Percentiles rank a stretch among this genome's conserved stretches.
Evolutionary conservation across 768 basidiomycete genomes (phyloP).

Genomic region (Tricholoma sp.): DNA sequence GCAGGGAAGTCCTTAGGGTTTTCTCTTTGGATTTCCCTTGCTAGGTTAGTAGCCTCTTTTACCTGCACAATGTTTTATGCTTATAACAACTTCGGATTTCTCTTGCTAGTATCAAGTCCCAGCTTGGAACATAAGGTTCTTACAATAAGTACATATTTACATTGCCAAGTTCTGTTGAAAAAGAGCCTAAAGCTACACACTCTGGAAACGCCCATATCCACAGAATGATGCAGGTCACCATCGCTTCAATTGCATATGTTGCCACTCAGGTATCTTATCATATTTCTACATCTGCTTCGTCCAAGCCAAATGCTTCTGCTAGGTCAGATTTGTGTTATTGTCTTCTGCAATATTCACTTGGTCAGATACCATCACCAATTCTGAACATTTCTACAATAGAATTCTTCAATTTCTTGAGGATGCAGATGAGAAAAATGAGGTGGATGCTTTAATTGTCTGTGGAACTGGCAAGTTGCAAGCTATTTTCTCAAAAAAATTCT

Average conservation of each 20-base stretch:
- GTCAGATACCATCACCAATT: conserved; percentile 11
- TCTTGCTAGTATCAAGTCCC: too few species aligned
- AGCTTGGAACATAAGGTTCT: too few species aligned
- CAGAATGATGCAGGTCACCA: neutral
- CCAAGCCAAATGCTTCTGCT: neutral
- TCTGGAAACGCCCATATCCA: too few species aligned
- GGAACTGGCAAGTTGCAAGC: neutral
- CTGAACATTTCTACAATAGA: conserved; percentile 11
- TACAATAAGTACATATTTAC: too few species aligned
- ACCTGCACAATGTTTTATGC: too few species aligned
- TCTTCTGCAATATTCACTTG: conserved; percentile 10
- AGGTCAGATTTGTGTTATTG: conserved; percentile 7
- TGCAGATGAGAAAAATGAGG: conserved; percentile 6
- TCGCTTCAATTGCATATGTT: neutral
- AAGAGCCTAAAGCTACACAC: too few species aligned
- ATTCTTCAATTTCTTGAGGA: conserved; percentile 12
- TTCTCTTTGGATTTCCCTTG: too few species aligned
- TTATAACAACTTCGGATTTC: too few species aligned
- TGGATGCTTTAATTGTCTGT: conserved; percentile 5
- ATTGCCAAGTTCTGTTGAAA: too few species aligned
- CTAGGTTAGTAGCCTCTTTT: too few species aligned
- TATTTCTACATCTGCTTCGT: neutral
- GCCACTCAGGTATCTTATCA: neutral
- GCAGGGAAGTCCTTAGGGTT: too few species aligned
- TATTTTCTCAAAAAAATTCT: too few species aligned